Percentiles rank a stretch among this genome's conserved stretches.
Conservation (phyloP, 345 rosid genomes). For the Lumnitzera littorea region DNA sequence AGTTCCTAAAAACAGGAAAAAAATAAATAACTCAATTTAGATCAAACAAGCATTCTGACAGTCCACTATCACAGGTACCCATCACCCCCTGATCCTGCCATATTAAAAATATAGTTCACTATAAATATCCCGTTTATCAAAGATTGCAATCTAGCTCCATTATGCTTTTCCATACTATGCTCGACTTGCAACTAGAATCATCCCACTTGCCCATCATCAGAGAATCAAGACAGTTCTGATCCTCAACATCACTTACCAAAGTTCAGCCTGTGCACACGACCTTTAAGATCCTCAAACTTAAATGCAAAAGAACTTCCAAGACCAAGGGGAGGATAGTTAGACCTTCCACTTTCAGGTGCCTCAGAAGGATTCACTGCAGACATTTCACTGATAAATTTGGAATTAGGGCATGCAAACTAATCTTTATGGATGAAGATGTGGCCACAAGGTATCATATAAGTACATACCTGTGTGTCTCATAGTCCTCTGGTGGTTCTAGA, state of each 20-base stretch:
- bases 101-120: too few relatives aligned
- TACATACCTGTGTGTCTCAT: constrained; percentile 73
- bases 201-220: too few relatives aligned
- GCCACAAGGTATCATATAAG: constrained; percentile 9
- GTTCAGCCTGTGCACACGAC: constrained; percentile 83
- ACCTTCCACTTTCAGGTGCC: constrained; percentile 48
- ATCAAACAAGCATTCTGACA: constrained; percentile 1
- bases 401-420: background rate
- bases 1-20: constrained; percentile 18
- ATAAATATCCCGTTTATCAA: too few relatives aligned
- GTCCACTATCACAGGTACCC: background rate
- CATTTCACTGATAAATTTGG: constrained; percentile 54
- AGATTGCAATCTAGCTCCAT: too few relatives aligned
- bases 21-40: background rate
- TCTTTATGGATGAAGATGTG: background rate
- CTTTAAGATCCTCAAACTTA: constrained; percentile 80
- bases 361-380: constrained; percentile 71
- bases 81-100: too few relatives aligned
- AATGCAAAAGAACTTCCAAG: constrained; percentile 76
- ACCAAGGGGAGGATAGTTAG: constrained; percentile 64
- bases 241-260: constrained; percentile 36
- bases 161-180: too few relatives aligned
- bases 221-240: too few relatives aligned
- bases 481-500: constrained; percentile 84
- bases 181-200: too few relatives aligned